Evolutionary conservation across 352 stramenopile species (phyloP).

Genomic region (Phytophthora crassamura): DNA sequence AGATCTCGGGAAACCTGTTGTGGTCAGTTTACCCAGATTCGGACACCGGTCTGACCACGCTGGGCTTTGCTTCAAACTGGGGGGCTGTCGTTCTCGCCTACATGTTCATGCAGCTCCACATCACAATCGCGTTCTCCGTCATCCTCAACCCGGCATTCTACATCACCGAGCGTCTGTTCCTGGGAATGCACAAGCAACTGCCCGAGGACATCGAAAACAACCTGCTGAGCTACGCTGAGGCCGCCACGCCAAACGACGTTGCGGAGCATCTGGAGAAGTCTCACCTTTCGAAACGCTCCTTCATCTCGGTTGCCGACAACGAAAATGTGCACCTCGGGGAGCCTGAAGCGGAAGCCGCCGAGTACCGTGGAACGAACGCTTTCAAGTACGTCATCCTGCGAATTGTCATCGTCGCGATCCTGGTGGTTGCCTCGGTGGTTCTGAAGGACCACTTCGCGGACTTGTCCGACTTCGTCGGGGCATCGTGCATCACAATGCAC

Average conservation of each 20-base stretch:
- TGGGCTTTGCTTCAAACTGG: conserved; percentile 22
- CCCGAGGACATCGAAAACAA: conserved; percentile 25
- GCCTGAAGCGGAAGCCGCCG: conserved; percentile 21
- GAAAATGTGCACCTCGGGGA: conserved; percentile 30
- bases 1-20: conserved; percentile 26
- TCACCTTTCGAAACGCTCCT: conserved; percentile 20
- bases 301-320: conserved; percentile 38
- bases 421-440: conserved; percentile 31
- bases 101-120: conserved; percentile 29
- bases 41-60: conserved; percentile 15
- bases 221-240: conserved; percentile 20
- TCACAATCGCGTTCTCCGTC: conserved; percentile 24
- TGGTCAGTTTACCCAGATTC: conserved; percentile 21
- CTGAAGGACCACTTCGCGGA: conserved; percentile 34
- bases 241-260: conserved; percentile 10
- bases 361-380: conserved; percentile 29
- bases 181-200: conserved; percentile 20
- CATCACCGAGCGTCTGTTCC: conserved; percentile 24
- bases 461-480: conserved; percentile 35
- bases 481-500: conserved; percentile 36
- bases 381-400: conserved; percentile 35
- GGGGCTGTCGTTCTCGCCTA: conserved; percentile 20
- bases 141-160: conserved; percentile 28
- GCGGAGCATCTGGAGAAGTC: conserved; percentile 20
- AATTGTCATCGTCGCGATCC: conserved; percentile 26